These are phyloP conservation scores for Phlebiopsis flavidoalba DNA, from an alignment of 768 basidiomycete genomes.

Conservation along the genomic window DNA sequence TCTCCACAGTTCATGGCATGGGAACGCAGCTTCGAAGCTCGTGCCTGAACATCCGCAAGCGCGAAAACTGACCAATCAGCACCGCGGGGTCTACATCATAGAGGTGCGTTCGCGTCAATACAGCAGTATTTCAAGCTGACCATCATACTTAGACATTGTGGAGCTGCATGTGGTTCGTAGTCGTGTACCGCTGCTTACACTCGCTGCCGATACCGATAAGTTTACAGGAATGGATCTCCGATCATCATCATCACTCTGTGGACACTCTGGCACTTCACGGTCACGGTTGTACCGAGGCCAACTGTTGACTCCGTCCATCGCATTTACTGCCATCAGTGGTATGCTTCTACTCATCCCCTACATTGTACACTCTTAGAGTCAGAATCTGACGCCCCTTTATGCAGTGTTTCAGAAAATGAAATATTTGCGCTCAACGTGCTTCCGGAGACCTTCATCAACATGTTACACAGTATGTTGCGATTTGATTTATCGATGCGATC, in stretches of 20 bases:
- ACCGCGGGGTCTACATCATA: constrained; percentile 80
- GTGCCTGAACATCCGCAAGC: constrained; percentile 69
- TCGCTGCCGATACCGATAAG: neutral
- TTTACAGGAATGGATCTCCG: constrained; percentile 37
- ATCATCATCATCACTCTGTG: constrained; percentile 46
- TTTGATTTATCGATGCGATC: constrained; percentile 1
- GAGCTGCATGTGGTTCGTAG: constrained; percentile 48
- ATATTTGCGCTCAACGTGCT: constrained; percentile 82
- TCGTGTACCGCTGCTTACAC: constrained; percentile 1
- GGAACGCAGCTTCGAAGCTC: constrained; percentile 86
- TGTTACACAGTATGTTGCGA: constrained; percentile 60
- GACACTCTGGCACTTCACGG: constrained; percentile 58
- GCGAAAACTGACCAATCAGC: constrained; percentile 82
- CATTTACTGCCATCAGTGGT: constrained; percentile 63
- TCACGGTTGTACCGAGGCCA: constrained; percentile 67
- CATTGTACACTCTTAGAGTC: neutral
- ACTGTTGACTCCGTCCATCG: constrained; percentile 73
- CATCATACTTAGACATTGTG: constrained; percentile 32
- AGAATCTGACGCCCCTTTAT: neutral
- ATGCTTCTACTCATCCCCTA: constrained; percentile 1
- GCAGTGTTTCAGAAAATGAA: constrained; percentile 84
- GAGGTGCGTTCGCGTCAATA: constrained; percentile 41
- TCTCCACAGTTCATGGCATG: constrained; percentile 78
- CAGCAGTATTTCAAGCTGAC: neutral
- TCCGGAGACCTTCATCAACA: constrained; percentile 87